Conservation (phyloP, 2,329 filamentous ascomycete genomes). For the Talaromyces sp. region DNA sequence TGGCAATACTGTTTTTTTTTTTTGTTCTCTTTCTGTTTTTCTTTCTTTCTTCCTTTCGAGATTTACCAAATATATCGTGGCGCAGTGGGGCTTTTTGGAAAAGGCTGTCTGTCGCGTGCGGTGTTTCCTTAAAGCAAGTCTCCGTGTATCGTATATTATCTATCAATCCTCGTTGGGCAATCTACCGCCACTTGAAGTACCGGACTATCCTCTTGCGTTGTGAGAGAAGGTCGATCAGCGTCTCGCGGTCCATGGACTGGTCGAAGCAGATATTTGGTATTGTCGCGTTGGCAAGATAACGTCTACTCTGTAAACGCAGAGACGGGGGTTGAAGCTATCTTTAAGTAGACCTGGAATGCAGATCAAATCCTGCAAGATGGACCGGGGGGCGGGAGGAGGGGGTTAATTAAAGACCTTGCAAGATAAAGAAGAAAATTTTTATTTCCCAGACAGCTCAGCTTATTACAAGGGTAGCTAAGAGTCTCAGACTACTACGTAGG, state of each 20-base stretch:
- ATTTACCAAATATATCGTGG: constrained; percentile 6
- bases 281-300: background rate
- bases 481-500: background rate
- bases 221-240: constrained; percentile 11
- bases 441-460: background rate
- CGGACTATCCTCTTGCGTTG: constrained; percentile 18
- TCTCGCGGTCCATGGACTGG: constrained; percentile 14
- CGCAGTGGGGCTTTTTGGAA: constrained; percentile 2
- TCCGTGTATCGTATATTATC: background rate
- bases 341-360: background rate
- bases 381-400: too few relatives aligned
- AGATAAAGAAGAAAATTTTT: constrained; percentile 1
- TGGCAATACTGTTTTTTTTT: background rate
- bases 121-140: constrained; percentile 2
- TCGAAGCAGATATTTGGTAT: background rate
- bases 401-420: background rate
- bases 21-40: too few relatives aligned
- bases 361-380: background rate
- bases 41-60: too few relatives aligned
- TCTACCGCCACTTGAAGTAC: constrained; percentile 18
- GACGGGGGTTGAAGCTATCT: constrained; percentile 5
- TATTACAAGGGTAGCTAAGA: background rate
- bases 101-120: constrained; percentile 13
- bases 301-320: constrained; percentile 1
- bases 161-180: background rate